A percentile compares a stretch with the other conserved stretches of the same genome.
Evolutionary conservation across 2,329 filamentous ascomycete genomes (phyloP).

Genomic region (Cordyceps cicadae): DNA sequence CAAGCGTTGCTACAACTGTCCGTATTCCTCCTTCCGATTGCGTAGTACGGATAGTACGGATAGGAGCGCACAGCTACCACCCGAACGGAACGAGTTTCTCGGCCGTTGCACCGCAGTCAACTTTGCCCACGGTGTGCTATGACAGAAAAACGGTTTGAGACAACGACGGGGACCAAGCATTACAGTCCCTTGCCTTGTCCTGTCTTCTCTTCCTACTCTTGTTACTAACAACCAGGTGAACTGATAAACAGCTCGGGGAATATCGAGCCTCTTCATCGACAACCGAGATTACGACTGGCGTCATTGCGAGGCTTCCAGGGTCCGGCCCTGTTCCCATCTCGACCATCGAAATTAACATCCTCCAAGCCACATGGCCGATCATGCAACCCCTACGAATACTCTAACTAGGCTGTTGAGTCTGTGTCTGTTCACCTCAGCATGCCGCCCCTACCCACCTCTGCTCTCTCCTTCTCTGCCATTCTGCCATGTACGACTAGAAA

Average conservation of each 20-base stretch:
- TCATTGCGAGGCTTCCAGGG: constrained; percentile 4
- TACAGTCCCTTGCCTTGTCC: not conserved
- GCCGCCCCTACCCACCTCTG: not conserved
- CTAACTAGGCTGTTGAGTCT: not conserved
- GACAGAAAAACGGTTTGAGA: not conserved
- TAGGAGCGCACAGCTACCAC: too few relatives aligned
- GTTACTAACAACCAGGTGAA: not conserved
- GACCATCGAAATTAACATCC: not conserved
- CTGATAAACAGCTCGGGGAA: not conserved
- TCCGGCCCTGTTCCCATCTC: not conserved
- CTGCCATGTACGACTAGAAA: not conserved
- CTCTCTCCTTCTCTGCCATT: not conserved
- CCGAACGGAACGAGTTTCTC: not conserved
- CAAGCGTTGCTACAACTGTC: not conserved
- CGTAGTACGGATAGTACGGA: not conserved
- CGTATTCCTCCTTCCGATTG: not conserved
- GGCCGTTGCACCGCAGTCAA: constrained; percentile 3
- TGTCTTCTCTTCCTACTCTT: not conserved
- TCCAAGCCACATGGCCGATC: not conserved
- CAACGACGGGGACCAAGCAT: not conserved
- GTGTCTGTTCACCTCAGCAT: too few relatives aligned
- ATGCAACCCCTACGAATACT: not conserved
- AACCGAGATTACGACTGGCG: constrained; percentile 11
- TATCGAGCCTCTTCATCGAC: not conserved
- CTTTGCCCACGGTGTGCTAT: not conserved